A percentile compares a stretch with the other conserved stretches of the same genome.
These are phyloP conservation scores for Glycyrrhiza uralensis DNA, from an alignment of 306 rosid species.

Conservation along the genomic window DNA sequence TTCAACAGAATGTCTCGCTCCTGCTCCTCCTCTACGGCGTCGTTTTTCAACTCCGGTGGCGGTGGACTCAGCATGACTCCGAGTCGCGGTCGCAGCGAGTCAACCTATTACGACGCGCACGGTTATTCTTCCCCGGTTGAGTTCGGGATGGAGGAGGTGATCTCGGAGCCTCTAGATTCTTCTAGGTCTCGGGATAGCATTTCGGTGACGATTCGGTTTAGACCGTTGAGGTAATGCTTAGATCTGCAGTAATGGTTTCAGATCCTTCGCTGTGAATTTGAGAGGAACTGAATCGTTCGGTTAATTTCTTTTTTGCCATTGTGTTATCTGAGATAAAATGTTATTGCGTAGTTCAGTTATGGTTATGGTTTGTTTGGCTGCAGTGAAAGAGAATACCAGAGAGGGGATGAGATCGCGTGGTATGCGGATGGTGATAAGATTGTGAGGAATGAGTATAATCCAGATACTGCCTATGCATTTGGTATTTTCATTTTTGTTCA, in stretches of 20 bases:
- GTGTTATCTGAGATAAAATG: constrained; percentile 32
- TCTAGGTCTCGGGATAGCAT: constrained; percentile 74
- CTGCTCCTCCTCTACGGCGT: constrained; percentile 69
- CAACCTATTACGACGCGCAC: constrained; percentile 34
- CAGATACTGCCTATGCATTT: constrained; percentile 85
- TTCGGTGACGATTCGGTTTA: constrained; percentile 92
- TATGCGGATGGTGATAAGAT: constrained; percentile 90
- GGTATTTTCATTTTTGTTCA: constrained; percentile 42
- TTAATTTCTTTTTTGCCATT: background rate
- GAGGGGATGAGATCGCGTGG: constrained; percentile 95
- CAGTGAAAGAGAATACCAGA: constrained; percentile 94
- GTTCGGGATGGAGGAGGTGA: constrained; percentile 63
- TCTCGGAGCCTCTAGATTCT: constrained; percentile 54
- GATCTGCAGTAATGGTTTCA: constrained; percentile 53
- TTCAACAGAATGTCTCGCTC: constrained; percentile 73
- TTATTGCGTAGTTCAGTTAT: constrained; percentile 27
- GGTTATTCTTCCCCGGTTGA: constrained; percentile 56
- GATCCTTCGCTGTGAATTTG: constrained; percentile 44
- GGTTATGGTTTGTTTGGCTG: constrained; percentile 32
- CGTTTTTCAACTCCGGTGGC: constrained; percentile 64
- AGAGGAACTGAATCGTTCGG: constrained; percentile 12
- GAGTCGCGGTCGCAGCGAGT: constrained; percentile 56
- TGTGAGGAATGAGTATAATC: constrained; percentile 84
- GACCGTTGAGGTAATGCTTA: constrained; percentile 88
- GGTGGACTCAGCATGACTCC: constrained; percentile 49